Base-by-base conservation (phyloP, 1,139 yeast species). In the Hemisphaericaspora xylanilytica region DNA sequence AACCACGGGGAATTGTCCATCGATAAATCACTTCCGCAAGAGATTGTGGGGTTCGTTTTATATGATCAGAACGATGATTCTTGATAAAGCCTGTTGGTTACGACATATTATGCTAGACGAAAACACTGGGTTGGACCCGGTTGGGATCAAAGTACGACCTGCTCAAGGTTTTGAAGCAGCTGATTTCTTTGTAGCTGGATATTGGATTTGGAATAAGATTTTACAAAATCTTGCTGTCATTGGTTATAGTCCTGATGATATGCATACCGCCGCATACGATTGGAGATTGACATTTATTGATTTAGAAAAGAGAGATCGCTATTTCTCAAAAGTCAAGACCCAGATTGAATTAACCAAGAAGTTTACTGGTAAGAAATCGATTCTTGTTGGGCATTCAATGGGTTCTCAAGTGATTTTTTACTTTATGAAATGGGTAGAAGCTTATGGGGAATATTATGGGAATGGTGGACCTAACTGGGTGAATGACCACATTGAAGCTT, bases 101-200 rank as follows among this genome's bases (percentile, higher is more conserved):
- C 82, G 85, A 56, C 96, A 89, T 58, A 77, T 92, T 32, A 85
- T 81, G 85, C 69, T 92, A 32, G 97, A 94, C 59, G 83, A 88
- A 0, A 81, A 79, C 43, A 90, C 98, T 0, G 98, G 98, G 0
- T 65, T 92, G 31, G 98, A 92, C 58, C 98, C 98, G 0, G 84
- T 85, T 0, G 76, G 84, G 37, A 75, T 86, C 51, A 84, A 74
- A 48, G 58, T 92, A 27, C 69, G 98, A 43, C 95, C 98, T 0
- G 94, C 96, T 0, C 96, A 87, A 57, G 98, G 98, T 0, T 87
- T 92, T 62, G 97, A 92, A 52, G 95, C 97, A 1, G 94, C 96
- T 0, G 98, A 92, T 63, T 92, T 89, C 62, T 92, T 92, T 56
- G 81, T 92, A 61, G 88, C 97, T 4, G 98, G 98, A 0, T 92